Conservation (phyloP, 345 rosid genomes). For the Eucalyptus sp. region DNA sequence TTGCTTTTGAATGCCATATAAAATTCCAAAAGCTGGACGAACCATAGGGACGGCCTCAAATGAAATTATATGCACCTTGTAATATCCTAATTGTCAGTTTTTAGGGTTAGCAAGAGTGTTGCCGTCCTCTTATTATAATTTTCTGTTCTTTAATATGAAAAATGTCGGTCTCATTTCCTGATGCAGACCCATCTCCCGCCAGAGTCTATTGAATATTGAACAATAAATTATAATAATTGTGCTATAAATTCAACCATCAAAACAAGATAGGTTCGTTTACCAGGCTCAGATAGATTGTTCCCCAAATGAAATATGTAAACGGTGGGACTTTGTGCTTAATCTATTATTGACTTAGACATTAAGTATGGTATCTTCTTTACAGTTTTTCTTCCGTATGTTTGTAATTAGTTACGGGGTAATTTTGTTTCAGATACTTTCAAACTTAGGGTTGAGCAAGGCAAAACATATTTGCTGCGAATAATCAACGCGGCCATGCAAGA, state of each 20-base stretch:
- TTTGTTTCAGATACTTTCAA: background rate
- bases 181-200: background rate
- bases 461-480: constrained; percentile 19
- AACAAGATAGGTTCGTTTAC: background rate
- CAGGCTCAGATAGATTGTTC: background rate
- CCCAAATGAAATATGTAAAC: background rate
- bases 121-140: background rate
- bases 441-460: constrained; percentile 6
- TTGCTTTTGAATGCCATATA: background rate
- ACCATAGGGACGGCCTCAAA: background rate
- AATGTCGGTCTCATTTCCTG: background rate
- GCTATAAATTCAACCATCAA: background rate
- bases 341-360: too few relatives aligned
- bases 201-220: background rate
- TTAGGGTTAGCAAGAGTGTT: background rate
- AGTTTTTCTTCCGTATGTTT: background rate
- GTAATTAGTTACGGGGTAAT: background rate
- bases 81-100: background rate
- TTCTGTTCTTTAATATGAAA: background rate
- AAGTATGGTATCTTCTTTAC: background rate
- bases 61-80: background rate
- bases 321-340: background rate
- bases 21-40: background rate
- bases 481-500: constrained; percentile 20
- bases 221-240: background rate